Evolutionary conservation across 176 grass and related monocot species (phyloP).

Genomic region (Oryza punctata): DNA sequence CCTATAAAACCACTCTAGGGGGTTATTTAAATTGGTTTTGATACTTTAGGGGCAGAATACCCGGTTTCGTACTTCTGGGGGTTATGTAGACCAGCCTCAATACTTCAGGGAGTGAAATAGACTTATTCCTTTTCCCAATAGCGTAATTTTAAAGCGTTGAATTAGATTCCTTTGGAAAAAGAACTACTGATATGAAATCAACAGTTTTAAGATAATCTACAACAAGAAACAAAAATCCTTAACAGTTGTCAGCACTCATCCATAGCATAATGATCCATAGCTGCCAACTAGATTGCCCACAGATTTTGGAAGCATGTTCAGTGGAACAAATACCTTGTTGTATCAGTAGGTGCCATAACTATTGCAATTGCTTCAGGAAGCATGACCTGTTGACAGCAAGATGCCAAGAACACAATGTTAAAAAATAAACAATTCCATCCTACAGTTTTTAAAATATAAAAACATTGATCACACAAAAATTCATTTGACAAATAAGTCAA

Average conservation of each 20-base stretch:
- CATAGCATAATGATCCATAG: background rate
- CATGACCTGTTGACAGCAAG: constrained; percentile 70
- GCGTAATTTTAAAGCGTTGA: background rate
- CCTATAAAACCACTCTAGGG: no score
- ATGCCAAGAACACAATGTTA: constrained; percentile 23
- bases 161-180: background rate
- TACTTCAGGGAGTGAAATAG: no score
- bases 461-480: background rate
- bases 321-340: constrained; percentile 56
- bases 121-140: background rate
- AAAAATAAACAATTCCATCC: constrained; percentile 7
- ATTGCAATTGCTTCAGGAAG: constrained; percentile 99
- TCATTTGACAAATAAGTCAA: constrained; percentile 28
- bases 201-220: background rate
- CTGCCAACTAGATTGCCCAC: constrained; percentile 7
- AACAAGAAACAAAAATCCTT: background rate
- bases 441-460: constrained; percentile 38
- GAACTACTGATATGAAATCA: background rate
- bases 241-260: background rate
- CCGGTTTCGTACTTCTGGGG: no score
- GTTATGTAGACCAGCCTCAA: no score
- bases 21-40: no score
- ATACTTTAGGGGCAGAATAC: no score
- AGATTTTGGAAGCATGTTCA: background rate
- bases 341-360: constrained; percentile 97